These are phyloP conservation scores for Prunus armeniaca DNA, from an alignment of 306 rosid genomes.

Conservation along the genomic window DNA sequence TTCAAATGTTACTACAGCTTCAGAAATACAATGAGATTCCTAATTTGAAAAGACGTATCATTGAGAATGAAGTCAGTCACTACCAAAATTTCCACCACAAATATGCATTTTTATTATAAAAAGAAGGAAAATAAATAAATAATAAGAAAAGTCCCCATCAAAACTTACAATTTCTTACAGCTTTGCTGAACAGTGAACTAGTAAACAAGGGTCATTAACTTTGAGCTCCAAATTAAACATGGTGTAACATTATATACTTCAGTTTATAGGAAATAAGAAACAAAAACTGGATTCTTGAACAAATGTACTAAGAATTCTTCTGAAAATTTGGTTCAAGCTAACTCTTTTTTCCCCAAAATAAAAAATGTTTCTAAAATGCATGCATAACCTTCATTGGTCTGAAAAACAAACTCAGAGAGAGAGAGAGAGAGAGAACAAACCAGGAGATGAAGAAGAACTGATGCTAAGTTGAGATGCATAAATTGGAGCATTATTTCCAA, in stretches of 20 bases:
- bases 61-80: not conserved
- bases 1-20: not conserved
- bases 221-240: not conserved
- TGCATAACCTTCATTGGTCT: not conserved
- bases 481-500: constrained; percentile 62
- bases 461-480: constrained; percentile 49
- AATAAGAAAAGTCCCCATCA: not conserved
- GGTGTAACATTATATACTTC: not conserved
- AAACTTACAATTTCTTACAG: not conserved
- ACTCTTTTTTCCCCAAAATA: not conserved
- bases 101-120: not conserved
- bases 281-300: not conserved
- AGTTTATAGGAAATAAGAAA: not conserved
- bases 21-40: not conserved
- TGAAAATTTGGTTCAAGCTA: not conserved
- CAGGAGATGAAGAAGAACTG: constrained; percentile 32
- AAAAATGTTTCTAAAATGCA: not conserved
- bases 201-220: not conserved
- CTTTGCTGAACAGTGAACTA: not conserved
- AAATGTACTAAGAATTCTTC: not conserved
- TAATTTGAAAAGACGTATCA: not conserved
- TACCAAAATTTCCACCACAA: not conserved
- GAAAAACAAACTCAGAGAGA: not conserved
- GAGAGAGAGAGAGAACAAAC: constrained; percentile 14
- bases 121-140: not conserved